phyloP scores from a whole-genome alignment of 129 eudicot genomes.

The Logfia minima region DNA sequence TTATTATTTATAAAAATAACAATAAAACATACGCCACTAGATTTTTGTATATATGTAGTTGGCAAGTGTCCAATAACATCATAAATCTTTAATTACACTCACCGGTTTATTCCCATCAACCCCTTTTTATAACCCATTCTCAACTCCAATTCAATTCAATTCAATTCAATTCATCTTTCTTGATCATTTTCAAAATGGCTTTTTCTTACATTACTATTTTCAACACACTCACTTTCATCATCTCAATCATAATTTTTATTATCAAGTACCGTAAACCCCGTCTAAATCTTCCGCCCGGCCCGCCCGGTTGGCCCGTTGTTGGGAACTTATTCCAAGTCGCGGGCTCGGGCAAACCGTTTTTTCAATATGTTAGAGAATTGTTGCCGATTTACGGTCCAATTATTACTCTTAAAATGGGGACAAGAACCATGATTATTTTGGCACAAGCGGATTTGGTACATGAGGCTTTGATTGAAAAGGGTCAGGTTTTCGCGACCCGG shows the following conservation, averaged over 20 bases:
- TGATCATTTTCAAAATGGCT: slow-evolving; percentile 32
- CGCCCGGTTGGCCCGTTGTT: slow-evolving; percentile 88
- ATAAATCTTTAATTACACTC: slow-evolving; percentile 31
- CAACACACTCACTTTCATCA: slow-evolving; percentile 36
- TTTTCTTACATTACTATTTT: slow-evolving; percentile 35
- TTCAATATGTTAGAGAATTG: slow-evolving; percentile 58
- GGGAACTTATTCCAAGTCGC: slow-evolving; percentile 89
- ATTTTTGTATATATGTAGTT: slow-evolving; percentile 31
- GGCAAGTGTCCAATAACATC: slow-evolving; percentile 12
- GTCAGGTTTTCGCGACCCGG: slow-evolving; percentile 67
- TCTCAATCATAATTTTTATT: slow-evolving; percentile 32
- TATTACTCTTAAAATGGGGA: slow-evolving; percentile 75
- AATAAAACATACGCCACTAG: slow-evolving; percentile 17
- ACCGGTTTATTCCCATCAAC: slow-evolving; percentile 44
- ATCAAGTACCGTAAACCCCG: slow-evolving; percentile 31
- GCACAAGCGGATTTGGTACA: slow-evolving; percentile 55
- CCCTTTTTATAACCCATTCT: slow-evolving; percentile 37
- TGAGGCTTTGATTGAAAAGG: slow-evolving; percentile 66
- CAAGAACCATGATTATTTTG: slow-evolving; percentile 68
- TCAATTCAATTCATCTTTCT: not conserved
- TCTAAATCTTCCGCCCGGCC: slow-evolving; percentile 78
- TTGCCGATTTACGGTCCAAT: slow-evolving; percentile 71
- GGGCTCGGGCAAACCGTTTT: slow-evolving; percentile 74
- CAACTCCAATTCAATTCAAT: not conserved
- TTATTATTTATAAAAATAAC: not conserved